Percentiles rank a stretch among this genome's conserved stretches.
phyloP scores from a whole-genome alignment of 108 stramenopile genomes.

The Nannochloropsis gaditana region DNA sequence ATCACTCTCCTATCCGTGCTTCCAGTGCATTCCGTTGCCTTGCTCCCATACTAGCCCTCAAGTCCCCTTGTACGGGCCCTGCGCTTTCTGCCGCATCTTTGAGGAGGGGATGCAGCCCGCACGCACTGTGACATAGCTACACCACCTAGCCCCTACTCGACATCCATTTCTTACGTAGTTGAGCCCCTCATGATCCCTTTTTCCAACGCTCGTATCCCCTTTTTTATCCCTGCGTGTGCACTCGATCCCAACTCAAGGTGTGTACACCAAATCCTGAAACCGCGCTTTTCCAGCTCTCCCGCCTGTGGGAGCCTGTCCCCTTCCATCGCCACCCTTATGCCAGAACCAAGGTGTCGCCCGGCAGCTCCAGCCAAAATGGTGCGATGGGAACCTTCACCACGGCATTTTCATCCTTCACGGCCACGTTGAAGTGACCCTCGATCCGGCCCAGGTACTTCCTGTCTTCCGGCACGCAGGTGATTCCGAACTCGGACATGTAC shows the following conservation, averaged over 20 bases:
- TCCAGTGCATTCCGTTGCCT: no score
- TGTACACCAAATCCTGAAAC: no score
- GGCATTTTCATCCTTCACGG: neutral
- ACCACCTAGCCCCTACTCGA: neutral
- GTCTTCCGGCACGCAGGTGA: neutral
- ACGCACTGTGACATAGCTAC: slow-evolving; percentile 19
- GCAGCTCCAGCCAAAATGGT: slow-evolving; percentile 16
- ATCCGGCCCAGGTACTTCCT: neutral
- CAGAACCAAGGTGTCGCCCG: neutral
- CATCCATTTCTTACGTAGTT: neutral
- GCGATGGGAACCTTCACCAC: slow-evolving; percentile 5
- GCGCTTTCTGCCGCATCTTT: neutral
- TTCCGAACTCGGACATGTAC: slow-evolving; percentile 8
- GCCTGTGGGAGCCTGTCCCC: no score
- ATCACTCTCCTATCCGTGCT: no score
- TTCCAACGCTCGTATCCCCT: no score
- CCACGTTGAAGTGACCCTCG: slow-evolving; percentile 2
- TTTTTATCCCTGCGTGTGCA: no score
- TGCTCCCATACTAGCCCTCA: no score
- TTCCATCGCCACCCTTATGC: neutral
- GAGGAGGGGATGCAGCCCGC: neutral
- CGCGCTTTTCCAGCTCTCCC: no score
- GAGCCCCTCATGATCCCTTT: no score
- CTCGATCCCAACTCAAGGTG: no score
- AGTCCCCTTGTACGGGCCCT: neutral